Percentiles rank a stretch among this genome's conserved stretches.
These are phyloP conservation scores for Larix kaempferi DNA, from an alignment of 75 land plant species.

Conservation along the genomic window DNA sequence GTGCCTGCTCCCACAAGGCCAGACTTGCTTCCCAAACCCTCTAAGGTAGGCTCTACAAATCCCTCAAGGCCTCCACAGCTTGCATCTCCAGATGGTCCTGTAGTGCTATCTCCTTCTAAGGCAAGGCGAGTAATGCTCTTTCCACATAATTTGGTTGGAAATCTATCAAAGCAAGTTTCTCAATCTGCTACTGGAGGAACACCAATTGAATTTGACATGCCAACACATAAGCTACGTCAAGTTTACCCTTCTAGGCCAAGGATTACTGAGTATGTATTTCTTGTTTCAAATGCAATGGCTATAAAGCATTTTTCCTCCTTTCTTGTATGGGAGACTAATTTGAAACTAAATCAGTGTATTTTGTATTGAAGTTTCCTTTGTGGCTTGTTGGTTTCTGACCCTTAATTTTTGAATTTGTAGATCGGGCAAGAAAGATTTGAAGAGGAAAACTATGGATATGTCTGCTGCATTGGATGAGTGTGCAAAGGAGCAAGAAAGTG, in stretches of 20 bases:
- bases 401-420: neutral
- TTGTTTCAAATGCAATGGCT: neutral
- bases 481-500: neutral
- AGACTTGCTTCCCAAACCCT: slow-evolving; percentile 73
- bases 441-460: slow-evolving; percentile 9
- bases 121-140: slow-evolving; percentile 55
- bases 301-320: neutral
- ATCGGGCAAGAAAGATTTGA: slow-evolving; percentile 6
- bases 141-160: slow-evolving; percentile 41
- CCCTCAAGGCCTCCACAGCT: slow-evolving; percentile 33
- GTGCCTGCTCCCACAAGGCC: slow-evolving; percentile 83
- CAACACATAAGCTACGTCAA: neutral
- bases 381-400: neutral
- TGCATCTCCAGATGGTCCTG: slow-evolving; percentile 60
- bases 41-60: slow-evolving; percentile 24
- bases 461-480: slow-evolving; percentile 8
- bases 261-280: neutral
- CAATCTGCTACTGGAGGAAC: slow-evolving; percentile 13
- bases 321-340: neutral
- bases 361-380: neutral
- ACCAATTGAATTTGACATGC: slow-evolving; percentile 3
- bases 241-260: no score
- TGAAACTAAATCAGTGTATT: neutral
- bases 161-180: slow-evolving; percentile 8
- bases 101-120: slow-evolving; percentile 90